Evolutionary conservation across 768 basidiomycete genomes (phyloP), one percentile per base, ranked within the genome.

Genomic region (Auricularia sp.): DNA sequence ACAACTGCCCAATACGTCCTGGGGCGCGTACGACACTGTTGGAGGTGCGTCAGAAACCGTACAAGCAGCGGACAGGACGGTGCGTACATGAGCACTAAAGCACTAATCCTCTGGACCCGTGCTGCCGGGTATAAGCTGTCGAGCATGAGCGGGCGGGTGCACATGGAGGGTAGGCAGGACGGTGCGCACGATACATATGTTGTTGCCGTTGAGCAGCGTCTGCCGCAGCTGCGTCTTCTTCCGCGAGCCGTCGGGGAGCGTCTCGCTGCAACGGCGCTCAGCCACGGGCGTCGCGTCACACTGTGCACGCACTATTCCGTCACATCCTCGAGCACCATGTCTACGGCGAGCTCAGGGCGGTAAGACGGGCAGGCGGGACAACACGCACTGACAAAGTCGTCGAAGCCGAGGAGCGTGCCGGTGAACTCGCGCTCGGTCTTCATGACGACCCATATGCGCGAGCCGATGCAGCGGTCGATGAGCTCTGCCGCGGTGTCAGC

Each of bases 351-450:
- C 45, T 61, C 44, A 64, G 42, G 16, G 47, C 18, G 63, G 65
- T 11, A 51, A 29, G 34, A 36, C 29, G 42, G 54, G 44, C 63
- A 33, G 24, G 13, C 16, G 29, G 47, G 34, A 42, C 7, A 34
- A 3, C 18, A 95, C 96, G 83, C 75, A 98, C 96, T 99, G 76
- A 99, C 96, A 75, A 96, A 99, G 77, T 99, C 96, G 74, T 99
- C 96, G 71, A 99, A 99, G 2, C 96, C 96, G 39, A 96, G 82
- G 51, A 99, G 80, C 2, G 87, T 97, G 11, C 96, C 96, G 29
- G 90, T 92, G 77, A 98, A 99, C 78, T 99, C 96, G 58, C 94
- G 88, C 67, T 99, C 94, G 70, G 83, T 88, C 79, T 98, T 98
- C 93, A 97, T 98, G 74, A 98, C 86, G 71, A 98, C 96, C 92